Evolutionary conservation across 306 rosid species (phyloP).

Genomic region (Erythrophleum fordii): DNA sequence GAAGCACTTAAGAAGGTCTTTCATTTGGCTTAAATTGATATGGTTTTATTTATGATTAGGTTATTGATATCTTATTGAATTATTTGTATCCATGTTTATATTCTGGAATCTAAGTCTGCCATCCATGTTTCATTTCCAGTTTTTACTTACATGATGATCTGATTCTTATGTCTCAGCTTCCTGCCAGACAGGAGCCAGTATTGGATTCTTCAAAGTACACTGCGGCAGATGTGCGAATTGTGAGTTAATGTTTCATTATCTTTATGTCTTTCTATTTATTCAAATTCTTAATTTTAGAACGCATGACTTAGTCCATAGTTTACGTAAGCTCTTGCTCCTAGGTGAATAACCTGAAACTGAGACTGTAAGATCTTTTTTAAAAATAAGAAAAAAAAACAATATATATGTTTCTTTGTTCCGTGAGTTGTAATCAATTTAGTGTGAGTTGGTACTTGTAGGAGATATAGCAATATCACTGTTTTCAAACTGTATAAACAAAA

Average conservation of each 20-base stretch:
- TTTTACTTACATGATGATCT: constrained; percentile 20
- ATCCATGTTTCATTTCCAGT: neutral
- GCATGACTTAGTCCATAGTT: neutral
- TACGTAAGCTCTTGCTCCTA: neutral
- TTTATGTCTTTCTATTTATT: neutral
- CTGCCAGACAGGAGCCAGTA: constrained; percentile 88
- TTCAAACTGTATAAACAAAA: neutral
- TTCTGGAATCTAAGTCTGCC: neutral
- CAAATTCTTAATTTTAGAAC: neutral
- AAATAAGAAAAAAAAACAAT: too few relatives aligned
- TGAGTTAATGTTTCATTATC: constrained; percentile 54
- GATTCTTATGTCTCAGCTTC: constrained; percentile 61
- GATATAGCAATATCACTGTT: neutral
- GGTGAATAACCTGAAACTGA: neutral
- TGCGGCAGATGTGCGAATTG: constrained; percentile 98
- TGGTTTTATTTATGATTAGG: constrained; percentile 24
- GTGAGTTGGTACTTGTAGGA: neutral
- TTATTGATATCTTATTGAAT: neutral
- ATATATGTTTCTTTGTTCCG: neutral
- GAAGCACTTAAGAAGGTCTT: constrained; percentile 96
- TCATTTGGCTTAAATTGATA: constrained; percentile 27
- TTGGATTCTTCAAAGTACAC: constrained; percentile 90
- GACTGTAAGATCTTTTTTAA: neutral
- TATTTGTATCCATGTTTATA: neutral
- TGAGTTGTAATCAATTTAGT: neutral